Conservation (phyloP, 75 land plant genomes). For the Gnetum montanum region DNA sequence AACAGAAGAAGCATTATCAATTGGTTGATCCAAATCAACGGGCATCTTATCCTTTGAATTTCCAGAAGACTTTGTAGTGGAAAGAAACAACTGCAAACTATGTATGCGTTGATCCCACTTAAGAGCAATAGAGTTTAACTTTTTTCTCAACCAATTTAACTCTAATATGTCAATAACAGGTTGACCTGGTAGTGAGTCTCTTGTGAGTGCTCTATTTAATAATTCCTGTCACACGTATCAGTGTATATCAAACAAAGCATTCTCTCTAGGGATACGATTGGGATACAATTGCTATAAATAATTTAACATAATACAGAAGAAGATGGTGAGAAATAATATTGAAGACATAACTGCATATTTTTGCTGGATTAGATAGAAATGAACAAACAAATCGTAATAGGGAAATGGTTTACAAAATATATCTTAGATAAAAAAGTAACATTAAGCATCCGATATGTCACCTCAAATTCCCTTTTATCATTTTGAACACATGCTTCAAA, state of each 20-base stretch:
- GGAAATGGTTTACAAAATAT: too few relatives aligned
- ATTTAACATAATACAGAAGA: background rate
- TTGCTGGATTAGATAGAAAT: too few relatives aligned
- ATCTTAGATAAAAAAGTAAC: background rate
- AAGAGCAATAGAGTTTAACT: conserved; percentile 44
- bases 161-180: conserved; percentile 38
- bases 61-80: conserved; percentile 1
- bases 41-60: too few relatives aligned
- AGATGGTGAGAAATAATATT: conserved; percentile 1
- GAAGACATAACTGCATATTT: too few relatives aligned
- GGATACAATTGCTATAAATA: background rate
- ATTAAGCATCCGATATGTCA: too few relatives aligned
- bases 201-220: conserved; percentile 28
- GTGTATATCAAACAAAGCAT: background rate
- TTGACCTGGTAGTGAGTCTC: conserved; percentile 16
- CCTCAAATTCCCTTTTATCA: conserved; percentile 74
- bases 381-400: too few relatives aligned
- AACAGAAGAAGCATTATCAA: too few relatives aligned
- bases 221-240: conserved; percentile 22
- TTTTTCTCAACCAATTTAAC: conserved; percentile 44
- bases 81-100: conserved; percentile 1
- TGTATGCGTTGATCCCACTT: conserved; percentile 68
- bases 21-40: too few relatives aligned
- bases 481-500: conserved; percentile 46
- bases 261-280: background rate